Evolutionary conservation across 2,329 filamentous ascomycete species (phyloP), one percentile per base, ranked within the genome.

Genomic region (Nannizziopsis barbatae): DNA sequence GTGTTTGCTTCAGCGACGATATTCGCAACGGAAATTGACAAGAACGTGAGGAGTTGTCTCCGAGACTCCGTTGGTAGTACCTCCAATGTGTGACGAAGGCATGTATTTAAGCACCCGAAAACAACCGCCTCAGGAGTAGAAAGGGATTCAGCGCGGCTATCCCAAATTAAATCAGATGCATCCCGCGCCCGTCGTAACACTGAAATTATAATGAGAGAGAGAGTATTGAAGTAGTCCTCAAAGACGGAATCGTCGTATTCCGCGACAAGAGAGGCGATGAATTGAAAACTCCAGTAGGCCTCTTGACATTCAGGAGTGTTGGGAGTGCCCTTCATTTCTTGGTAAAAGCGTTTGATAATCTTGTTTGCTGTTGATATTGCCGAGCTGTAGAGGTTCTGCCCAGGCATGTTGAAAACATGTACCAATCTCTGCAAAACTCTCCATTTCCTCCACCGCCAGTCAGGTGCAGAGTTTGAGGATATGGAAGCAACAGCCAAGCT

Each of bases 361-460:
- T 59, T 59, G 9, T 58, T 50, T 31, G 63, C 64, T 20, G 51
- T 52, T 33, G 60, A 55, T 22, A 62, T 46, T 17, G 67, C 49
- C n/a, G 53, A 51, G 14, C 55, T 47, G 30, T 49, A 53, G 7
- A 64, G 52, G 10, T 43, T 35, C 43, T 52, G 53, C 37, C 58
- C 55, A 8, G 53, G 45, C 3, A 53, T 55, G 35, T 61, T 56
- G 9, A 58, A 30, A 14, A 57, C 59, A 17, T 62, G 58, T 5
- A 65, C 39, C 12, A 68, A 47, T 51, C 62, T 64, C 38, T 61
- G 58, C 39, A 59, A 49, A 31, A 68, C 54, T 46, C 64, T 60
- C 67, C 67, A 70, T 41, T 69, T 43, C 15, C 67, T 63, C 67
- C 67, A 69, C 48, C 61, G 58, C 66, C 66, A 70, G 49, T 62